These are phyloP conservation scores for Ettlia oleoabundans DNA, from an alignment of 139 green algal species.

Conservation along the genomic window DNA sequence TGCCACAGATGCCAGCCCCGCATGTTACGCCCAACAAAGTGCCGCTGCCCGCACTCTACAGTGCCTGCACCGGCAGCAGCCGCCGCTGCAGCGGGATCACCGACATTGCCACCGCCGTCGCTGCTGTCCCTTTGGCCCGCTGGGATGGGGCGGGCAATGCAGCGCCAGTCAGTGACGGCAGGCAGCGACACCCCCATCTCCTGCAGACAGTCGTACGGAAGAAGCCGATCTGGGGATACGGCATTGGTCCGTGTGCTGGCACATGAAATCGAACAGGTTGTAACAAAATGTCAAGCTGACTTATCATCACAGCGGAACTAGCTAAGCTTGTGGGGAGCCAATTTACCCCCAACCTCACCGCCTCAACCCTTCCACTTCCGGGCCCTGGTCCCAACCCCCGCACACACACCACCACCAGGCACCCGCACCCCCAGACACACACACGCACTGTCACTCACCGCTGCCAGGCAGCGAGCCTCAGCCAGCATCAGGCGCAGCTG, in stretches of 20 bases:
- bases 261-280: no score
- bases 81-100: background rate
- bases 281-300: no score
- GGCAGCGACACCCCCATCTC: constrained; percentile 1
- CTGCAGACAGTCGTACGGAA: constrained; percentile 3
- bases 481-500: background rate
- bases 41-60: background rate
- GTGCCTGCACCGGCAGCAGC: background rate
- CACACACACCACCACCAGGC: background rate
- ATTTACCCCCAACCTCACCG: background rate
- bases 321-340: no score
- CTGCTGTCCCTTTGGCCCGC: no score
- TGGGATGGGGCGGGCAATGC: constrained; percentile 4
- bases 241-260: no score
- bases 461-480: constrained; percentile 17
- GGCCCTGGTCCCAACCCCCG: background rate
- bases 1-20: constrained; percentile 15
- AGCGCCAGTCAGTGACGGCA: constrained; percentile 7
- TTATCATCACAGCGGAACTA: no score
- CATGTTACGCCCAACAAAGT: background rate
- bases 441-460: background rate
- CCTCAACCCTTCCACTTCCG: background rate
- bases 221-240: background rate
- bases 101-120: no score
- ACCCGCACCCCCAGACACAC: background rate